Evolutionary conservation across 1,284 basidiomycete species (phyloP), one percentile per base, ranked within the genome.

Genomic region (Coniferiporia sulphurascens): DNA sequence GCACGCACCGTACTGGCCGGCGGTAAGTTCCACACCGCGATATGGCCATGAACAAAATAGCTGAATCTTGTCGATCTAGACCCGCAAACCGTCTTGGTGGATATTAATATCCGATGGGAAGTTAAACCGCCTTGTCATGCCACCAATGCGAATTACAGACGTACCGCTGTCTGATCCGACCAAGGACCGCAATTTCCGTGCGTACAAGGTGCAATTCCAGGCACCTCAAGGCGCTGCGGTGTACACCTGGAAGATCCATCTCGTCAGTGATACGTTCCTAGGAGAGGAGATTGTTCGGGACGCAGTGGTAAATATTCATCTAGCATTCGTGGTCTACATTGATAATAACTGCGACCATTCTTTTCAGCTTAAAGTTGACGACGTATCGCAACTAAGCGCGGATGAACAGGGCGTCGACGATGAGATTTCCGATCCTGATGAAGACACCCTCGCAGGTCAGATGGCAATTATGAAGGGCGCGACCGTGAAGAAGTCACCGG

Each of bases 401-500:
- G 85, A 87, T 9, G 87, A 88, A 58, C 78, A 80, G 59, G 81
- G 75, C 19, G 78, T 74, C 13, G 94, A 95, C 52, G 94, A 96
- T 69, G 93, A 95, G 60, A 98, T 98, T 63, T 96, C 93, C 0
- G 95, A 97, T 57, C 95, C 95, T 0, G 95, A 98, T 52, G 95
- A 98, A 73, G 95, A 97, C 73, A 84, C 87, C 22, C 77, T 99
- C 50, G 97, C 95, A 2, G 97, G 97, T 3, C 97, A 99, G 78
- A 98, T 99, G 95, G 95, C 96, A 2, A 83, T 89, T 53, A 96
- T 99, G 93, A 87, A 93, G 56, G 97, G 97, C 4, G 91, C 88
- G 13, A 72, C 84, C 43, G 95, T 98, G 58, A 96, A 95, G 81
- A 84, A 77, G 62, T 71, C 68, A 0, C 66, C 63, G 19, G 70